Evolutionary conservation across 2,329 filamentous ascomycete species (phyloP), one percentile per base, ranked within the genome.

Genomic region (Amauroascus niger): DNA sequence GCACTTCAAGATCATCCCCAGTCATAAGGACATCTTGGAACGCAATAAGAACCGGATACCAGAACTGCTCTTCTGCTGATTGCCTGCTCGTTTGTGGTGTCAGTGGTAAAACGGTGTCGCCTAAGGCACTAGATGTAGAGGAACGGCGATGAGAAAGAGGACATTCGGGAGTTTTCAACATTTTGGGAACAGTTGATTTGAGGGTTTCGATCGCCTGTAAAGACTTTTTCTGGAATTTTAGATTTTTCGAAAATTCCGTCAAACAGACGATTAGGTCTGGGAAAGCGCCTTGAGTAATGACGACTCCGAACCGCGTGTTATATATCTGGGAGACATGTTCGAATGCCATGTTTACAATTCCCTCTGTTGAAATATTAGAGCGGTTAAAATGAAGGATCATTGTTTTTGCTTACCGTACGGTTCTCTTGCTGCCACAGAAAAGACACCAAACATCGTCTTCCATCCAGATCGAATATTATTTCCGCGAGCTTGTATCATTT

Each of bases 1-100:
- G 85, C 39, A 97, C 93, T 71, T 99, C 93, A 16, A 99, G 78
- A 67, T 99, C 93, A 69, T 98, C 94, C 1, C 94, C 93, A 1
- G 93, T 98, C 93, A 99, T 99, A 46, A 99, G 75, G 20, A 98
- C 90, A 68, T 98, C 93, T 67, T 99, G 93, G 76, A 98, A 98
- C 2, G 94, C 91, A 66, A 98, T 97, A 28, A 99, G 76, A 5
- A 98, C 87, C 0, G 93, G 93, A 69, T 98, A 98, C 93, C 93
- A 99, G 70, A 90, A 98, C 35, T 94, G 90, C 68, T 97, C 93
- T 67, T 98, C 94, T 59, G 93, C 83, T 3, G 90, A 94, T 44
- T 95, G 94, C 51, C 86, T 84, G 54, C 77, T 86, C 53, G 82
- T 82, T 56, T 84, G 82, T 65, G 79, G 80, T 1, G 78, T 74